Evolutionary conservation across 805 yeast genomes (phyloP).

Genomic region (Candida caryicola): DNA sequence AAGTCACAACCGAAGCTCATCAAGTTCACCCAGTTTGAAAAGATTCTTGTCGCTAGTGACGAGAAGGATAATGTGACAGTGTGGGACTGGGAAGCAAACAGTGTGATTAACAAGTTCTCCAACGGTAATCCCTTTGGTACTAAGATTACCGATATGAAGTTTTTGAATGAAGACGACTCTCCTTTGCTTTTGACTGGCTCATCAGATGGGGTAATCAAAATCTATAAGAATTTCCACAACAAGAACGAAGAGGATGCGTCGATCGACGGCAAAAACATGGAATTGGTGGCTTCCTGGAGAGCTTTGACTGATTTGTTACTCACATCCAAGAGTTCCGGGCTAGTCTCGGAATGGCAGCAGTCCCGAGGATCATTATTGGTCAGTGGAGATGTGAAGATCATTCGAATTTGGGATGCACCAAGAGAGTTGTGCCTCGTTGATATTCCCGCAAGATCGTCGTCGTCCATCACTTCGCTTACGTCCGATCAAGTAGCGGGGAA

Average conservation of each 20-base stretch:
- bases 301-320: slow-evolving; percentile 82
- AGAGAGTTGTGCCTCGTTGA: slow-evolving; percentile 82
- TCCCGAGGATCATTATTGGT: slow-evolving; percentile 86
- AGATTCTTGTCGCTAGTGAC: slow-evolving; percentile 73
- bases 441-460: slow-evolving; percentile 86
- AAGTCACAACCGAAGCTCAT: slow-evolving; percentile 76
- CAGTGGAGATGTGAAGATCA: slow-evolving; percentile 91
- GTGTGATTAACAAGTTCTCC: slow-evolving; percentile 64
- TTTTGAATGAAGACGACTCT: slow-evolving; percentile 88
- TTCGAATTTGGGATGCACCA: slow-evolving; percentile 95
- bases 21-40: slow-evolving; percentile 87
- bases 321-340: slow-evolving; percentile 78
- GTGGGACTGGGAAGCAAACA: slow-evolving; percentile 78
- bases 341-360: slow-evolving; percentile 95
- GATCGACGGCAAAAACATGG: slow-evolving; percentile 32
- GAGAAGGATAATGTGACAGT: slow-evolving; percentile 79
- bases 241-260: slow-evolving; percentile 14
- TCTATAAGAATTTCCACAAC: slow-evolving; percentile 74
- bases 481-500: slow-evolving; percentile 96
- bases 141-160: slow-evolving; percentile 78
- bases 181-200: slow-evolving; percentile 86
- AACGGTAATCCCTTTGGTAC: slow-evolving; percentile 88
- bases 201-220: slow-evolving; percentile 89
- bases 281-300: slow-evolving; percentile 85
- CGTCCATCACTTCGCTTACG: slow-evolving; percentile 83